These are phyloP conservation scores for Hyphopichia pseudoburtonii DNA, from an alignment of 1,139 yeast species.

Conservation along the genomic window DNA sequence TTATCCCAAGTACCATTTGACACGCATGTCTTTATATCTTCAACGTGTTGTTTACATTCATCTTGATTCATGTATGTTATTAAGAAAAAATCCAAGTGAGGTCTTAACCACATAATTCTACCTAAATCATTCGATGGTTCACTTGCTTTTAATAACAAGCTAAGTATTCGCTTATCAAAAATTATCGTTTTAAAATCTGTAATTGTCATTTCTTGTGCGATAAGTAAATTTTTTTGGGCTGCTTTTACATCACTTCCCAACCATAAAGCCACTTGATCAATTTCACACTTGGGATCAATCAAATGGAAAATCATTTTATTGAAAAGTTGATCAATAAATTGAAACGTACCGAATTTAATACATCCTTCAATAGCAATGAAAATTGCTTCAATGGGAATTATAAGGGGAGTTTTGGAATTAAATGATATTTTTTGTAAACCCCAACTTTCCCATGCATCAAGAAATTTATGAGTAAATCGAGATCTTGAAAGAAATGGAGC, in stretches of 20 bases:
- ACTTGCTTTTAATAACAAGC: constrained; percentile 26
- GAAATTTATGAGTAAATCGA: constrained; percentile 18
- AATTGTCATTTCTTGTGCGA: constrained; percentile 13
- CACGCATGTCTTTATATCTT: not conserved
- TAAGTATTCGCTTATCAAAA: constrained; percentile 26
- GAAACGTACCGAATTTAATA: constrained; percentile 24
- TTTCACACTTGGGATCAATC: constrained; percentile 23
- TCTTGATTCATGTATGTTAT: constrained; percentile 9
- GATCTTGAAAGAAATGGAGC: constrained; percentile 29
- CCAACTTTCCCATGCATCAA: constrained; percentile 2
- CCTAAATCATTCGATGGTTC: constrained; percentile 33
- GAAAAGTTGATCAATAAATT: constrained; percentile 33
- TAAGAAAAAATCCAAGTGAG: constrained; percentile 34
- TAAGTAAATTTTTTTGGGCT: constrained; percentile 10
- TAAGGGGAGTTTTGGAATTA: constrained; percentile 14
- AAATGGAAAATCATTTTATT: constrained; percentile 37
- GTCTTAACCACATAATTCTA: constrained; percentile 39
- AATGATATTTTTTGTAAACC: constrained; percentile 10
- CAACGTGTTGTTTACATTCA: constrained; percentile 10
- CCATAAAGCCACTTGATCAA: constrained; percentile 17
- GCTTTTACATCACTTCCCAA: constrained; percentile 12
- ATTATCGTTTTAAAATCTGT: constrained; percentile 16
- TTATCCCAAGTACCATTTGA: not conserved
- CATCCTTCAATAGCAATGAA: constrained; percentile 33
- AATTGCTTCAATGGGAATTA: constrained; percentile 17